These are phyloP conservation scores for Apiospora hydei DNA, from an alignment of 2,329 filamentous ascomycete genomes.

Conservation along the genomic window DNA sequence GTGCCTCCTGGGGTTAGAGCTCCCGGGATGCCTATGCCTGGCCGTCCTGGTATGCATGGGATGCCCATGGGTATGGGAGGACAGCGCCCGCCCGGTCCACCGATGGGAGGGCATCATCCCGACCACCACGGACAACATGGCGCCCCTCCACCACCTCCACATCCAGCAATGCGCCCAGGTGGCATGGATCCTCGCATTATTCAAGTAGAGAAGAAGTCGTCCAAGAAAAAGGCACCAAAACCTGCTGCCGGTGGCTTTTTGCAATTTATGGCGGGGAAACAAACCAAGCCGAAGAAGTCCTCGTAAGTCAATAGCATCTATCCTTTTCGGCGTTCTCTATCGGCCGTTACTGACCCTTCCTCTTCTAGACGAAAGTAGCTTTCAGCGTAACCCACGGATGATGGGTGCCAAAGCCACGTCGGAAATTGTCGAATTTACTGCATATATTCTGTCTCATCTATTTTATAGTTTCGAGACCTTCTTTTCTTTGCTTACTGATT, in stretches of 20 bases:
- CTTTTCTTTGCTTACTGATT: constrained; percentile 27
- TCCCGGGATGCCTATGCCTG: neutral
- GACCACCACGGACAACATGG: neutral
- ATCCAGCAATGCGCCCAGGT: neutral
- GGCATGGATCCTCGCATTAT: too few species aligned
- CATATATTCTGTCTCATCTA: constrained; percentile 21
- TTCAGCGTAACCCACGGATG: neutral
- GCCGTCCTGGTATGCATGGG: neutral
- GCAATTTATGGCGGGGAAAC: constrained; percentile 6
- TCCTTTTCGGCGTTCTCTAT: neutral
- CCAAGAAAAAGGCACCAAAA: constrained; percentile 19
- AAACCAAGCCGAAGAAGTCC: constrained; percentile 10
- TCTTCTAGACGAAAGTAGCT: neutral
- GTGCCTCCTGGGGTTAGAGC: constrained; percentile 15
- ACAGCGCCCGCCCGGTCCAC: neutral
- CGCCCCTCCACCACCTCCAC: neutral
- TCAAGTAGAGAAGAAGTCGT: neutral
- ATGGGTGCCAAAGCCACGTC: neutral
- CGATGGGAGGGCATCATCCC: neutral
- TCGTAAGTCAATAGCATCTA: neutral
- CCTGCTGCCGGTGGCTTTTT: neutral
- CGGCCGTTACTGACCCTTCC: neutral
- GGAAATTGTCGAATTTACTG: constrained; percentile 7
- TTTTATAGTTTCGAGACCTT: constrained; percentile 5
- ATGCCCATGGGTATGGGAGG: constrained; percentile 22